Percentiles rank a stretch among this genome's conserved stretches.
phyloP scores from a whole-genome alignment of 2,329 filamentous ascomycete genomes.

The Cladosporium sp. region DNA sequence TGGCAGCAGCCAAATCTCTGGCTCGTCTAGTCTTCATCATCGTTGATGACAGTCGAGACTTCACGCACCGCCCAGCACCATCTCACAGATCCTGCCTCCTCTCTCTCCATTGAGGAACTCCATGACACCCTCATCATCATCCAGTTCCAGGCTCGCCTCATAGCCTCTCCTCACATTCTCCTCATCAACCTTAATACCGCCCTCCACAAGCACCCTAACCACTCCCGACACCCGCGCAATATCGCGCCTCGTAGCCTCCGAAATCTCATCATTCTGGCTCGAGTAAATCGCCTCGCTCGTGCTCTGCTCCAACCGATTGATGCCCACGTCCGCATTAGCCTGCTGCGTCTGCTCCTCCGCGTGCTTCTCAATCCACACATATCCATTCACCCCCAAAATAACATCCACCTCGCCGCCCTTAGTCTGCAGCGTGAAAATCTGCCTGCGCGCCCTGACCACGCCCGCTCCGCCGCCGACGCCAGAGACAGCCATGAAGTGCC shows the following conservation, averaged over 20 bases:
- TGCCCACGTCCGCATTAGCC: conserved; percentile 54
- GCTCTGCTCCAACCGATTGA: conserved; percentile 85
- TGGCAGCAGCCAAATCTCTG: neutral
- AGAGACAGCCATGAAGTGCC: conserved; percentile 78
- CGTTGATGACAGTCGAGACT: neutral
- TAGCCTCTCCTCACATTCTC: conserved; percentile 83
- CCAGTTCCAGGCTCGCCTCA: conserved; percentile 74
- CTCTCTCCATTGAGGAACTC: conserved; percentile 41
- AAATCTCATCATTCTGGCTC: conserved; percentile 88
- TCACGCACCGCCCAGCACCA: conserved; percentile 32
- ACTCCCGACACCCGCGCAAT: conserved; percentile 82
- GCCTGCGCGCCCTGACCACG: conserved; percentile 78
- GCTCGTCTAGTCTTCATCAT: neutral
- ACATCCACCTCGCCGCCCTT: conserved; percentile 73
- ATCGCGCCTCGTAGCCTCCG: conserved; percentile 75
- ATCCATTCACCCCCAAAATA: conserved; percentile 91
- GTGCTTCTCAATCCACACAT: conserved; percentile 92
- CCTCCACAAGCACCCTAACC: conserved; percentile 78
- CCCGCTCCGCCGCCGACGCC: conserved; percentile 77
- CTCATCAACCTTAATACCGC: conserved; percentile 83
- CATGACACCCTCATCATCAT: conserved; percentile 60
- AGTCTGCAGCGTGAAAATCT: conserved; percentile 79
- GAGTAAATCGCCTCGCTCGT: conserved; percentile 87
- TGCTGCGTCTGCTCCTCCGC: conserved; percentile 53
- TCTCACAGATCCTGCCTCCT: conserved; percentile 38